A percentile compares a stretch with the other conserved stretches of the same genome.
Conservation (phyloP, 2,329 filamentous ascomycete genomes). For the Fusarium guadeloupense region DNA sequence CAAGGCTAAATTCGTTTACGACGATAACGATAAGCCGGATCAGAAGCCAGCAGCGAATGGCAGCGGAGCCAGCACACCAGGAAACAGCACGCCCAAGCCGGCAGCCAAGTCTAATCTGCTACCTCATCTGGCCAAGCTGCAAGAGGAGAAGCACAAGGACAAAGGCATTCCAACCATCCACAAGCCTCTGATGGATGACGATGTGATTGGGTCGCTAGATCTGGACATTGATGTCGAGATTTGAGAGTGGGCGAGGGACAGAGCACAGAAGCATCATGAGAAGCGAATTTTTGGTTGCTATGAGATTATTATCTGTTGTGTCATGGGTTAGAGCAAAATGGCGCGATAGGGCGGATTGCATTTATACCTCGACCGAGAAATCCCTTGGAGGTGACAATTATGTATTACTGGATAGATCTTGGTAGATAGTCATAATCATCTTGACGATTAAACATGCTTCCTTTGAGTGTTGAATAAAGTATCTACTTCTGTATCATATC, state of each 20-base stretch:
- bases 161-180: constrained; percentile 75
- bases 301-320: not conserved
- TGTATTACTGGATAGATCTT: constrained; percentile 17
- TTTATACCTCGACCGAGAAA: not conserved
- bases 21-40: constrained; percentile 62
- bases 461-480: no score
- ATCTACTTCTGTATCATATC: no score
- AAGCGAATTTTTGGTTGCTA: constrained; percentile 10
- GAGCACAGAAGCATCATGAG: constrained; percentile 9
- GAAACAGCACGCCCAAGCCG: constrained; percentile 62
- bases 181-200: constrained; percentile 86
- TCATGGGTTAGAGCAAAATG: constrained; percentile 20
- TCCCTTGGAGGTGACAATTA: not conserved
- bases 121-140: constrained; percentile 63
- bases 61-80: constrained; percentile 62
- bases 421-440: not conserved
- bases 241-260: constrained; percentile 49
- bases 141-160: constrained; percentile 62
- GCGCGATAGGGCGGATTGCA: constrained; percentile 10
- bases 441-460: not conserved
- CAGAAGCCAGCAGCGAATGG: constrained; percentile 60
- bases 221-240: constrained; percentile 93
- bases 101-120: constrained; percentile 55
- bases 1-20: constrained; percentile 73
- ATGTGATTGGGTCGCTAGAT: constrained; percentile 89